These are phyloP conservation scores for Baudoinia panamericana DNA, from an alignment of 495 filamentous ascomycete genomes.

Conservation along the genomic window DNA sequence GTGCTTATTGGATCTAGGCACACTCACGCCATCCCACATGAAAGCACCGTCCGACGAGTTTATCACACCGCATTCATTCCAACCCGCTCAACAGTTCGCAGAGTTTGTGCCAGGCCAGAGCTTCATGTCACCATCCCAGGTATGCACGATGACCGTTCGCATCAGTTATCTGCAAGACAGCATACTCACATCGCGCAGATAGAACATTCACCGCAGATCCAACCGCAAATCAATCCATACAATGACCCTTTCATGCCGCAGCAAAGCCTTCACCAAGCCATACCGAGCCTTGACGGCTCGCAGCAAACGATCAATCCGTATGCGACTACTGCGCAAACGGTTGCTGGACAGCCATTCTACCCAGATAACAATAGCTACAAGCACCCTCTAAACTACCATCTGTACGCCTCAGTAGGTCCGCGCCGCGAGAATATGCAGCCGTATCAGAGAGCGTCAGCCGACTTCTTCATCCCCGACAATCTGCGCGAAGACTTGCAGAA, in stretches of 20 bases:
- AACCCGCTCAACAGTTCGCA: slow-evolving; percentile 16
- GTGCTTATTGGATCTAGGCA: slow-evolving; percentile 3
- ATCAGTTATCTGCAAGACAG: background rate
- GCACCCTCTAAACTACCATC: slow-evolving; percentile 80
- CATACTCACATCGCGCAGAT: slow-evolving; percentile 4
- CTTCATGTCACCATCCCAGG: slow-evolving; percentile 18
- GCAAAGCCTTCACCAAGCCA: slow-evolving; percentile 3
- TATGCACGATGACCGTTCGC: slow-evolving; percentile 2
- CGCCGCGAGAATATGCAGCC: slow-evolving; percentile 62
- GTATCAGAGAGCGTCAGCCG: slow-evolving; percentile 73
- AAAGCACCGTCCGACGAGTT: slow-evolving; percentile 18
- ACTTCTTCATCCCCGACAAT: slow-evolving; percentile 78
- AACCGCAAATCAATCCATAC: slow-evolving; percentile 19
- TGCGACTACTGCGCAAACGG: slow-evolving; percentile 42
- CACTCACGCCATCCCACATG: slow-evolving; percentile 17
- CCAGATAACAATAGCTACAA: slow-evolving; percentile 40
- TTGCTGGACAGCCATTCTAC: slow-evolving; percentile 43
- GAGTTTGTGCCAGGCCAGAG: slow-evolving; percentile 21
- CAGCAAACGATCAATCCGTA: slow-evolving; percentile 51
- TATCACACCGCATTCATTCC: slow-evolving; percentile 17
- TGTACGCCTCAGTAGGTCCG: slow-evolving; percentile 79
- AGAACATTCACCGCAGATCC: slow-evolving; percentile 5
- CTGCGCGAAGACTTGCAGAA: slow-evolving; percentile 78
- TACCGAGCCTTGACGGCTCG: slow-evolving; percentile 35
- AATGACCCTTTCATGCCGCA: slow-evolving; percentile 24